Percentiles rank a stretch among this genome's conserved stretches.
Conservation (phyloP, 2,329 filamentous ascomycete genomes). For the Penicillium sp. region DNA sequence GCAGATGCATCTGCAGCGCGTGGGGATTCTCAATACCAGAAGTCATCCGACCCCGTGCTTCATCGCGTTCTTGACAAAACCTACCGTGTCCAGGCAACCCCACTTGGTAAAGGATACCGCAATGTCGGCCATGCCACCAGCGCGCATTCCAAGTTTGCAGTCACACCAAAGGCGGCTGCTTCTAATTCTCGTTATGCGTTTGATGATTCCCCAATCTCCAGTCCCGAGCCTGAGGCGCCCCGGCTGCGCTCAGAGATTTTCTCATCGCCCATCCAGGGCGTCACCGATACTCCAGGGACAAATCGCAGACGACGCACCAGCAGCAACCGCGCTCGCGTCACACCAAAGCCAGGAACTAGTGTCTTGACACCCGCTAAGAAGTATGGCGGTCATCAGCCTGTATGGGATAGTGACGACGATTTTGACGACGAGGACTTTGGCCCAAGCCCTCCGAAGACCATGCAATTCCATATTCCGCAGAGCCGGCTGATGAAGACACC, state of each 20-base stretch:
- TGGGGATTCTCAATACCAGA: conserved; percentile 42
- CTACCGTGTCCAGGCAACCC: conserved; percentile 90
- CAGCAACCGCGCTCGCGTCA: conserved; percentile 46
- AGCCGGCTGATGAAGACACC: conserved; percentile 54
- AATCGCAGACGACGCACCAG: conserved; percentile 50
- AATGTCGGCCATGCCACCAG: conserved; percentile 24
- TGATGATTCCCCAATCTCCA: conserved; percentile 64
- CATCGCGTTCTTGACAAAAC: conserved; percentile 95
- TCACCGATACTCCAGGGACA: conserved; percentile 40
- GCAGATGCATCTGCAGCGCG: conserved; percentile 43
- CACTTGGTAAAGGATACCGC: conserved; percentile 62
- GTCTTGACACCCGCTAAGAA: conserved; percentile 72
- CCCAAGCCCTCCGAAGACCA: conserved; percentile 83
- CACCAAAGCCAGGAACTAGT: conserved; percentile 75
- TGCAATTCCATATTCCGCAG: conserved; percentile 58
- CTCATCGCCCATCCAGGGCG: conserved; percentile 66
- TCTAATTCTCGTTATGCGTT: conserved; percentile 34
- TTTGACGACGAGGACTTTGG: conserved; percentile 64
- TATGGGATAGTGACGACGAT: conserved; percentile 76
- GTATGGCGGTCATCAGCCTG: conserved; percentile 44
- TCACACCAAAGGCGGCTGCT: conserved; percentile 37
- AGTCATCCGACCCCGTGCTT: conserved; percentile 70
- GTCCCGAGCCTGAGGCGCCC: conserved; percentile 77
- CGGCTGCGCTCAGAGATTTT: conserved; percentile 85
- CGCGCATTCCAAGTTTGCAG: conserved; percentile 38